phyloP scores from a whole-genome alignment of 352 stramenopile genomes.

The Phytophthora sansomeana region DNA sequence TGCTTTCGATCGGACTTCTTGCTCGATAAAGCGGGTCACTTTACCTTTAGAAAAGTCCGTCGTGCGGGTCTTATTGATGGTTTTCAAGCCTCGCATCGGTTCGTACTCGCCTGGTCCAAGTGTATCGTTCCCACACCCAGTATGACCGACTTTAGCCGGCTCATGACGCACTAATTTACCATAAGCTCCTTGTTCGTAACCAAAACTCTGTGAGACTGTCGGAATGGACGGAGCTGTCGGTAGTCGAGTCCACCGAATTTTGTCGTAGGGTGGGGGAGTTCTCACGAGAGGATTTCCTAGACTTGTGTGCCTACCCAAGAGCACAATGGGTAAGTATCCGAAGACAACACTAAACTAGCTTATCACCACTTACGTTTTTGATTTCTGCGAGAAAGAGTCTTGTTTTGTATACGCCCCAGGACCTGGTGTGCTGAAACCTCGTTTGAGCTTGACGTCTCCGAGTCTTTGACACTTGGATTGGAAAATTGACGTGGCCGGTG shows the following conservation, averaged over 20 bases:
- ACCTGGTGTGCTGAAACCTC: conserved; percentile 53
- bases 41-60: conserved; percentile 82
- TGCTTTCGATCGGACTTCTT: conserved; percentile 64
- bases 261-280: conserved; percentile 45
- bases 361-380: conserved; percentile 43
- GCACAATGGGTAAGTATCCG: conserved; percentile 2
- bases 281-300: conserved; percentile 38
- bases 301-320: conserved; percentile 29
- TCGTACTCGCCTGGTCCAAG: conserved; percentile 80
- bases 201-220: conserved; percentile 76
- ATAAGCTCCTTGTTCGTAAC: conserved; percentile 77
- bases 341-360: not conserved
- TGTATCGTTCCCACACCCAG: conserved; percentile 64
- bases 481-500: conserved; percentile 45
- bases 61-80: conserved; percentile 64
- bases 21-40: conserved; percentile 68
- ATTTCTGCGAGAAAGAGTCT: conserved; percentile 58
- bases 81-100: conserved; percentile 70
- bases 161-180: conserved; percentile 79
- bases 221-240: conserved; percentile 81
- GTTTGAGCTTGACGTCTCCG: conserved; percentile 37
- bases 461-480: conserved; percentile 65
- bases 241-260: conserved; percentile 74
- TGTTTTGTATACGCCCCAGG: conserved; percentile 66
- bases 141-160: conserved; percentile 60